phyloP scores from a whole-genome alignment of 495 filamentous ascomycete genomes.

The Penicillium malachiteum region DNA sequence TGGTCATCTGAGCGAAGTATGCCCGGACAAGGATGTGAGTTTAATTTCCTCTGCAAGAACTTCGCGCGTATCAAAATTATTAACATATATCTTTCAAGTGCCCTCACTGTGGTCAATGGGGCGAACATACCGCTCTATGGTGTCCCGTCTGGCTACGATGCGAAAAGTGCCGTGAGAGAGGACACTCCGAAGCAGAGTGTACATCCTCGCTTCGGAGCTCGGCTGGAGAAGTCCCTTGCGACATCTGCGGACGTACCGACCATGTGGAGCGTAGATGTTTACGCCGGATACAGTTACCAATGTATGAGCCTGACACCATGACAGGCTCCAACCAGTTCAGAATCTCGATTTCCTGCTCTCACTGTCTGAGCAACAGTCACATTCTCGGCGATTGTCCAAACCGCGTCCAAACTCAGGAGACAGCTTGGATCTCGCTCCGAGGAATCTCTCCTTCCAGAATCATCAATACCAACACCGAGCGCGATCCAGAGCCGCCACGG shows the following conservation, averaged over 20 bases:
- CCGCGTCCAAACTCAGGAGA: constrained; percentile 18
- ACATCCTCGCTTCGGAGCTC: constrained; percentile 38
- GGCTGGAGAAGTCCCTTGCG: constrained; percentile 41
- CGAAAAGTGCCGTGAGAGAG: constrained; percentile 45
- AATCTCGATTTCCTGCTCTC: constrained; percentile 49
- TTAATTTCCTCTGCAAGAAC: constrained; percentile 1
- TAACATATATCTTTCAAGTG: constrained; percentile 28
- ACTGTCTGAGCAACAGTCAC: constrained; percentile 46
- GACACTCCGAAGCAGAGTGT: constrained; percentile 41
- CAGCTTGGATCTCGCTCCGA: constrained; percentile 37
- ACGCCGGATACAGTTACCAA: constrained; percentile 38
- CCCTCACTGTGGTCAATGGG: constrained; percentile 41
- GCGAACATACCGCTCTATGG: constrained; percentile 33
- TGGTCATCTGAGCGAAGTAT: constrained; percentile 47
- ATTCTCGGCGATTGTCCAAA: constrained; percentile 49
- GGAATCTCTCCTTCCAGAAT: constrained; percentile 35
- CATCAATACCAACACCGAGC: constrained; percentile 26
- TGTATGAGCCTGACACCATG: constrained; percentile 4
- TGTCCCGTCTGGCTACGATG: constrained; percentile 47
- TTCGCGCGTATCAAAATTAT: not conserved
- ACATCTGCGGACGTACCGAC: constrained; percentile 40
- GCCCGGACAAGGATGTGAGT: constrained; percentile 44
- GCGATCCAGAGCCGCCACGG: not conserved
- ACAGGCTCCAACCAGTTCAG: constrained; percentile 23
- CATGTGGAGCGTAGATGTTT: constrained; percentile 48